Evolutionary conservation across 2,329 filamentous ascomycete species (phyloP), one percentile per base, ranked within the genome.

Genomic region (Cucurbitaria berberidis): DNA sequence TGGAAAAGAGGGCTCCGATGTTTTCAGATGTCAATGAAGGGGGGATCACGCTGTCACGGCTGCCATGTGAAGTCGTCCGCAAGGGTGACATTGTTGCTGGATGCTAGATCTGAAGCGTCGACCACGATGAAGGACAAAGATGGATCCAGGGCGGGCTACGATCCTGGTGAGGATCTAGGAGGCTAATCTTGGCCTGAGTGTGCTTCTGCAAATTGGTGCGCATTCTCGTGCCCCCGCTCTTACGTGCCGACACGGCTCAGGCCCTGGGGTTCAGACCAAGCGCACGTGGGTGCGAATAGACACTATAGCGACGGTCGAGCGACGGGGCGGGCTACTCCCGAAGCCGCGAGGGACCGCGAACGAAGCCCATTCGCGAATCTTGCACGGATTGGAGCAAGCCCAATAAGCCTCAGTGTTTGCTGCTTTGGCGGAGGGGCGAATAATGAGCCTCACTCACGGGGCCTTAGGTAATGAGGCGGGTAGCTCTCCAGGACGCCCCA

Each of bases 151-250:
- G 48, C 57, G 51, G 43, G 55, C 54, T 51, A 60, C 40, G 44
- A 66, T 60, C 64, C 64, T 53, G 46, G 63, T 53, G 64, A 60
- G 58, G 64, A 66, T 67, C 58, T 51, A 50, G 49, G 51, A 48
- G 55, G 62, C 53, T 57, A 53, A 50, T 45, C 59, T 55, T 60
- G 57, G 60, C 59, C n/a, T 58, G 49, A 49, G 27, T 47, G n/a
- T 52, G 48, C 47, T 39, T 29, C 38, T 51, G 50, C 52, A 35
- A 49, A 27, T 52, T 36, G 40, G 36, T 48, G 51, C 50, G 39
- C 42, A 32, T 59, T 57, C 42, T 62, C 61, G 52, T 58, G 53
- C 52, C 58, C 18, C 55, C 46, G 44, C 46, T 8, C 36, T 35
- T 30, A 32, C 26, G 45, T 42, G 41, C 51, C 55, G 51, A 60